A percentile compares a stretch with the other conserved stretches of the same genome.
Evolutionary conservation across 148 eudicot genomes (phyloP).

Genomic region (Diospyros lotus): DNA sequence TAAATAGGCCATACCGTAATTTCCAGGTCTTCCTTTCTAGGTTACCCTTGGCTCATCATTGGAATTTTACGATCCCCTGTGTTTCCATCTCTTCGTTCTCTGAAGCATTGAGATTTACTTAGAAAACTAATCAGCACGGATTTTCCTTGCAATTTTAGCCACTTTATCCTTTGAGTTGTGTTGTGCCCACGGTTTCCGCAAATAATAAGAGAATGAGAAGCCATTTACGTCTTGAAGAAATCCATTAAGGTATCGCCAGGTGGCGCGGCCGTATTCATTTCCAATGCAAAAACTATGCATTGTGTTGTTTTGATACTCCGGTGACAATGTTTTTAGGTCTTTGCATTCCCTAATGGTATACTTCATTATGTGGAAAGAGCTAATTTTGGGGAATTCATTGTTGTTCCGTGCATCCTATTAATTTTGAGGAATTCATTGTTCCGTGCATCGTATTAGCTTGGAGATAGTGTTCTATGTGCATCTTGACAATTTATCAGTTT

Average conservation of each 20-base stretch:
- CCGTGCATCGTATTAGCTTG: neutral
- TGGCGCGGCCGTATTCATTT: neutral
- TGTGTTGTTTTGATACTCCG: neutral
- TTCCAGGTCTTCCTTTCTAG: neutral
- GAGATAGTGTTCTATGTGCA: too few relatives aligned
- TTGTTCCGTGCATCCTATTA: neutral
- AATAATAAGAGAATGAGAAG: neutral
- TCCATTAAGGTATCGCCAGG: neutral
- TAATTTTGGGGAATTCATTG: neutral
- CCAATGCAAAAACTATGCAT: neutral
- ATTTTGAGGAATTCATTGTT: neutral
- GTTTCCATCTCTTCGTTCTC: neutral
- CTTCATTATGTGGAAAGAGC: neutral
- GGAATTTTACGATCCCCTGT: neutral
- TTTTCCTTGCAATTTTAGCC: neutral
- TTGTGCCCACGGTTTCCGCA: neutral
- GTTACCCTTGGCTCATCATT: neutral
- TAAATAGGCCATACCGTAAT: too few relatives aligned
- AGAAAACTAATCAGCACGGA: neutral
- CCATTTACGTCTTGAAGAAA: slow-evolving; percentile 2
- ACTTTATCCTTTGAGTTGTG: neutral
- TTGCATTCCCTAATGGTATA: neutral
- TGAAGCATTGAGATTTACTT: neutral
- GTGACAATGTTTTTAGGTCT: neutral
- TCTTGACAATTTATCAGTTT: neutral